phyloP scores from a whole-genome alignment of 305 asterid genomes.

The Fraxinus nigra region DNA sequence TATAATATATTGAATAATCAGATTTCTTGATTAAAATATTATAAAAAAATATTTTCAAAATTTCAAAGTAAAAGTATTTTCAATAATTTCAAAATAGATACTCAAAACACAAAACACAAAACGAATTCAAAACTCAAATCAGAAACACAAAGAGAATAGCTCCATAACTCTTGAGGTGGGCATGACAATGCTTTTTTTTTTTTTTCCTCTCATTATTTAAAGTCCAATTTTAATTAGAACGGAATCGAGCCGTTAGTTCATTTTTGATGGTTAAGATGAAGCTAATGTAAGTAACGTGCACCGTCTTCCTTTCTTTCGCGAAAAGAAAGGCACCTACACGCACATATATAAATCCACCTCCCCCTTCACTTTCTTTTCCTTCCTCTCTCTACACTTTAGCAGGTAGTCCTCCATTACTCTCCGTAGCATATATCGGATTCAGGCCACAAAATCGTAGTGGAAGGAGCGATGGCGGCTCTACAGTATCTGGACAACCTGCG shows the following conservation, averaged over 20 bases:
- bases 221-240: neutral
- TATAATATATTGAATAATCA: too few relatives aligned
- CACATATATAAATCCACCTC: neutral
- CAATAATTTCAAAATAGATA: too few relatives aligned
- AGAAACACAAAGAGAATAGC: too few relatives aligned
- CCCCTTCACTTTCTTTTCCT: neutral
- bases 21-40: too few relatives aligned
- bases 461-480: conserved; percentile 67
- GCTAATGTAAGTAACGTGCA: neutral
- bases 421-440: neutral
- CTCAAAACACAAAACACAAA: too few relatives aligned
- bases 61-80: too few relatives aligned
- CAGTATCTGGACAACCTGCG: conserved; percentile 75
- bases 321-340: neutral
- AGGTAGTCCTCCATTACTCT: conserved; percentile 15
- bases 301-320: neutral
- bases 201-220: too few relatives aligned
- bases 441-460: conserved; percentile 3
- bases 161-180: neutral
- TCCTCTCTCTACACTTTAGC: conserved; percentile 21
- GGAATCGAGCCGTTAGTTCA: neutral
- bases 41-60: too few relatives aligned
- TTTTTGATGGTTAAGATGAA: neutral
- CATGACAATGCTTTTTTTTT: neutral
- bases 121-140: too few relatives aligned